These are phyloP conservation scores for Onygena corvina DNA, from an alignment of 2,329 filamentous ascomycete genomes.

Conservation along the genomic window DNA sequence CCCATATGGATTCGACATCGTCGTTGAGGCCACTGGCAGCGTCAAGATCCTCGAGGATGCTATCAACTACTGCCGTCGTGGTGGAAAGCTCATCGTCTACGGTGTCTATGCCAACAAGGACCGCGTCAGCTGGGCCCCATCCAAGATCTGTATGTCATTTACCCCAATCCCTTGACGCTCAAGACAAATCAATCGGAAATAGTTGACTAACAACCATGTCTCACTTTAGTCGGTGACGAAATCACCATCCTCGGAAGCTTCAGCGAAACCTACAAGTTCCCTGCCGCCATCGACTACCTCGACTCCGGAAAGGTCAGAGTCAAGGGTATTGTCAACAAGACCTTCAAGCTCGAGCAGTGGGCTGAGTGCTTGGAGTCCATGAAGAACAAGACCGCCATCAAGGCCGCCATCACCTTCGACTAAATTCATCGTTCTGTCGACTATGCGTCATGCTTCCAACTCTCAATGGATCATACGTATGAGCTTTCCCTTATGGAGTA, in stretches of 20 bases:
- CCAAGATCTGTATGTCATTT: slow-evolving; percentile 52
- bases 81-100: slow-evolving; percentile 60
- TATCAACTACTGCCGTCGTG: slow-evolving; percentile 59
- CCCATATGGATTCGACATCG: slow-evolving; percentile 62
- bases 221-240: slow-evolving; percentile 41
- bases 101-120: slow-evolving; percentile 55
- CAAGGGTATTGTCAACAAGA: slow-evolving; percentile 60
- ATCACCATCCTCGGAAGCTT: slow-evolving; percentile 64
- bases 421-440: slow-evolving; percentile 23
- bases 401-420: slow-evolving; percentile 61
- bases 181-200: neutral
- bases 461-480: neutral
- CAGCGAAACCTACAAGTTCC: slow-evolving; percentile 63
- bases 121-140: slow-evolving; percentile 55
- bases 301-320: slow-evolving; percentile 37
- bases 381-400: slow-evolving; percentile 60
- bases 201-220: slow-evolving; percentile 7
- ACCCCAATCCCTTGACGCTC: neutral
- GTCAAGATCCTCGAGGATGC: slow-evolving; percentile 57
- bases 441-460: neutral
- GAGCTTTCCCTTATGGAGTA: neutral
- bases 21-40: slow-evolving; percentile 59
- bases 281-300: slow-evolving; percentile 44
- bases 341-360: slow-evolving; percentile 61
- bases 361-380: slow-evolving; percentile 58